These are phyloP conservation scores for Ceratobasidium sp. DNA, from an alignment of 1,284 basidiomycete species.

Conservation along the genomic window DNA sequence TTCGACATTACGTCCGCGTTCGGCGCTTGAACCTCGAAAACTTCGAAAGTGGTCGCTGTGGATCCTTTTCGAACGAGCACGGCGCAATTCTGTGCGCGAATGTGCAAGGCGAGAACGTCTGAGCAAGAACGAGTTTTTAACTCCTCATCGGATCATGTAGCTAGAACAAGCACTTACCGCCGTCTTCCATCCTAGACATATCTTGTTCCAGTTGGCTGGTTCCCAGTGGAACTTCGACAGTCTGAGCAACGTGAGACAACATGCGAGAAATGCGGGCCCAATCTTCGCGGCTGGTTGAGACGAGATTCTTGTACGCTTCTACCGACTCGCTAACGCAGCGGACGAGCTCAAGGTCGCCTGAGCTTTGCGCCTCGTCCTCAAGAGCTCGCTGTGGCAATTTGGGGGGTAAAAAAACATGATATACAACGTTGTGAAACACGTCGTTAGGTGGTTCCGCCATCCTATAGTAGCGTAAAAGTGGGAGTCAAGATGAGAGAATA, in stretches of 20 bases:
- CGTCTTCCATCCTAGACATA: not conserved
- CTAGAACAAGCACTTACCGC: not conserved
- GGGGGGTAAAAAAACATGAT: conserved; percentile 62
- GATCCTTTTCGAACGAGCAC: conserved; percentile 58
- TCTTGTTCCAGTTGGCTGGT: not conserved
- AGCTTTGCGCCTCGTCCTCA: not conserved
- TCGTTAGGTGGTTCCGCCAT: not conserved
- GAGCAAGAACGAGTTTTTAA: conserved; percentile 11
- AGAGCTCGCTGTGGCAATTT: conserved; percentile 58
- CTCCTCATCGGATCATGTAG: conserved; percentile 42
- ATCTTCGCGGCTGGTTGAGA: not conserved
- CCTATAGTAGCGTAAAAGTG: not conserved
- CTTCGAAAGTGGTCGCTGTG: conserved; percentile 56
- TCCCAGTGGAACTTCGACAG: not conserved
- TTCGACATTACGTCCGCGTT: conserved; percentile 57
- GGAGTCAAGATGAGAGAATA: not conserved
- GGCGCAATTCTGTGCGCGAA: conserved; percentile 63
- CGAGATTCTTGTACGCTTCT: not conserved
- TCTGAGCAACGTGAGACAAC: conserved; percentile 4
- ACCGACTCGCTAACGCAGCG: not conserved
- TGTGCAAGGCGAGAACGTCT: conserved; percentile 58
- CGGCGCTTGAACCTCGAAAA: conserved; percentile 61
- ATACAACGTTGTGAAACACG: conserved; percentile 51
- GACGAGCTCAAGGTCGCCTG: not conserved
- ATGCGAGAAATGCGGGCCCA: not conserved